These are phyloP conservation scores for Zymoseptoria ardabiliae DNA, from an alignment of 2,329 filamentous ascomycete genomes.

Conservation along the genomic window DNA sequence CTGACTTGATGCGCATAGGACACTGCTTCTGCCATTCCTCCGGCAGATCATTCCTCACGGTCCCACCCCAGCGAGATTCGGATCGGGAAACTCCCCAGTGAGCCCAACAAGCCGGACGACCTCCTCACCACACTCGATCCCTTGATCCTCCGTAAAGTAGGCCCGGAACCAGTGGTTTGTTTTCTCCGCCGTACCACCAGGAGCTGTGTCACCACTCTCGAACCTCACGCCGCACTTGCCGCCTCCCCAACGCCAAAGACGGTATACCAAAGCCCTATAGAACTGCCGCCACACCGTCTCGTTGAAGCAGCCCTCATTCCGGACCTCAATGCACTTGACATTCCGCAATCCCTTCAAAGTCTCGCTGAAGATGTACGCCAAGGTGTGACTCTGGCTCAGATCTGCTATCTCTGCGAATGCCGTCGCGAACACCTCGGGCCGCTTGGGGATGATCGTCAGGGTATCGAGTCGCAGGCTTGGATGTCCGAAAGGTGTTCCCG, in stretches of 20 bases:
- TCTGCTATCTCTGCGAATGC: constrained; percentile 31
- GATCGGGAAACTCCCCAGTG: constrained; percentile 16
- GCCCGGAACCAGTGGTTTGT: constrained; percentile 15
- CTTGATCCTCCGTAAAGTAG: constrained; percentile 8
- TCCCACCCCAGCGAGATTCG: constrained; percentile 15
- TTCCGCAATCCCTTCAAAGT: constrained; percentile 27
- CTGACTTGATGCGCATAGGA: neutral
- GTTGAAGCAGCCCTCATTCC: constrained; percentile 29
- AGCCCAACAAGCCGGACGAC: constrained; percentile 20
- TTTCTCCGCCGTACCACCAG: constrained; percentile 7
- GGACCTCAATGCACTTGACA: constrained; percentile 24
- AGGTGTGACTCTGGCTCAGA: constrained; percentile 29
- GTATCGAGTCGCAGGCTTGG: constrained; percentile 24
- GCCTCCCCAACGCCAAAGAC: constrained; percentile 31
- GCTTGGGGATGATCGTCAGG: constrained; percentile 26
- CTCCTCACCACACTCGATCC: constrained; percentile 24
- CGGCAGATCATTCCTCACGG: constrained; percentile 2
- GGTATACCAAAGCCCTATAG: constrained; percentile 28
- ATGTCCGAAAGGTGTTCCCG: constrained; percentile 29
- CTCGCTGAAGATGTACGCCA: constrained; percentile 32
- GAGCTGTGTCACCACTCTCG: constrained; percentile 13
- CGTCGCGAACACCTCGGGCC: constrained; percentile 23
- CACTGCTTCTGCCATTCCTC: too few relatives aligned
- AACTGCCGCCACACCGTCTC: constrained; percentile 29
- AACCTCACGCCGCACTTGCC: constrained; percentile 25